Evolutionary conservation across 2,329 filamentous ascomycete species (phyloP).

Genomic region (Exophiala spinifera): DNA sequence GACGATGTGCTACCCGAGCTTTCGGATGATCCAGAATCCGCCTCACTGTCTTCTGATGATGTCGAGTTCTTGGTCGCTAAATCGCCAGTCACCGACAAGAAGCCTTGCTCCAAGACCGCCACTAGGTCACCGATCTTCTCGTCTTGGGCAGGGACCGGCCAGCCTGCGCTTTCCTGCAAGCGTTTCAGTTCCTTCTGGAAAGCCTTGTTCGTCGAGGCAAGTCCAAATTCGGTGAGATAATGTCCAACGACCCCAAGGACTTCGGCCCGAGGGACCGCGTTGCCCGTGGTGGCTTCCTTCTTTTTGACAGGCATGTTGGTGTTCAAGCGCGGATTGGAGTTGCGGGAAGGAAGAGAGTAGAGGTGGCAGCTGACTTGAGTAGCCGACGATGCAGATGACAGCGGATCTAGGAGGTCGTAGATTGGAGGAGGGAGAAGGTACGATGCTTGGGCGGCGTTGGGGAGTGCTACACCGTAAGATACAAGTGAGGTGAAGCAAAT

Average conservation of each 20-base stretch:
- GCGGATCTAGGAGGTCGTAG: neutral
- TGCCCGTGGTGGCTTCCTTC: slow-evolving; percentile 1
- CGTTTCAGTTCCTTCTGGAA: slow-evolving; percentile 61
- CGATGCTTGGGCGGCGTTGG: too few relatives aligned
- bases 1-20: neutral
- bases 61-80: slow-evolving; percentile 16
- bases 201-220: slow-evolving; percentile 57
- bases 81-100: slow-evolving; percentile 14
- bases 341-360: too few relatives aligned
- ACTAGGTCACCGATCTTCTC: slow-evolving; percentile 23
- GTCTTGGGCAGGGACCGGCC: slow-evolving; percentile 29
- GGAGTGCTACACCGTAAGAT: too few relatives aligned
- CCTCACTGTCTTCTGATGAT: too few relatives aligned
- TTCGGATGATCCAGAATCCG: neutral
- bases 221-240: slow-evolving; percentile 66
- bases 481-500: too few relatives aligned
- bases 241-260: slow-evolving; percentile 64
- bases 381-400: neutral
- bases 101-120: slow-evolving; percentile 28
- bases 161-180: slow-evolving; percentile 42
- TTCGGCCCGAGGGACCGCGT: slow-evolving; percentile 53
- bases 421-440: too few relatives aligned
- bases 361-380: too few relatives aligned
- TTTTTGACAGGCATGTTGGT: slow-evolving; percentile 18
- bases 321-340: too few relatives aligned